These are phyloP conservation scores for Talaromyces proteolyticus DNA, from an alignment of 495 filamentous ascomycete species.

Conservation along the genomic window DNA sequence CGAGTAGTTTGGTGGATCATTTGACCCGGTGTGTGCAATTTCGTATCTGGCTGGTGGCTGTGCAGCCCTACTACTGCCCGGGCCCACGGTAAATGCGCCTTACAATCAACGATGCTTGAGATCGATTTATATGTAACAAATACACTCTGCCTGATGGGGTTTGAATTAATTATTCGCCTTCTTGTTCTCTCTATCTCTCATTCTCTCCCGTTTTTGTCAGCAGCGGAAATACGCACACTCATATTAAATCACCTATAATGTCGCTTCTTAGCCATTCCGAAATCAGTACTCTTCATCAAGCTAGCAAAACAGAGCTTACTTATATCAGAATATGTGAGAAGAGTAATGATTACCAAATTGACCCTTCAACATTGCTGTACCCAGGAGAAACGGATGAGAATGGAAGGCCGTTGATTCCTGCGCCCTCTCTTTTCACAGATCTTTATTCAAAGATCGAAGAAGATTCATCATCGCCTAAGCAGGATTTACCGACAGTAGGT, in stretches of 20 bases:
- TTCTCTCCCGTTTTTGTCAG: too few relatives aligned
- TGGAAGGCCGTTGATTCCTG: background rate
- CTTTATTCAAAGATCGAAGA: background rate
- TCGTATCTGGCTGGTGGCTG: background rate
- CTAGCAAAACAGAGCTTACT: background rate
- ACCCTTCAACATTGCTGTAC: background rate
- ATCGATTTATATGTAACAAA: too few relatives aligned
- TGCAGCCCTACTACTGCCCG: too few relatives aligned
- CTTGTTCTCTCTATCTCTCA: too few relatives aligned
- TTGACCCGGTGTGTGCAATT: too few relatives aligned
- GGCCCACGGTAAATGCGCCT: background rate
- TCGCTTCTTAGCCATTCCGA: background rate
- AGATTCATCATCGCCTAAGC: background rate
- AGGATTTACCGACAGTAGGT: constrained; percentile 12
- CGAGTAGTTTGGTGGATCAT: too few relatives aligned
- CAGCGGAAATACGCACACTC: background rate
- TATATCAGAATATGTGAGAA: background rate
- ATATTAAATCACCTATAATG: background rate
- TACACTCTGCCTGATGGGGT: too few relatives aligned
- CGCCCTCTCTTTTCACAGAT: background rate
- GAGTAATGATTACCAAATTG: background rate
- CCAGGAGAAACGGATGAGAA: background rate
- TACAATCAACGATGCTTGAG: too few relatives aligned
- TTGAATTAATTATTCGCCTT: too few relatives aligned
- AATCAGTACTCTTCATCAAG: background rate